Conservation (phyloP, 225 moss, liverwort and hornwort species). For the Neckera pumila region DNA sequence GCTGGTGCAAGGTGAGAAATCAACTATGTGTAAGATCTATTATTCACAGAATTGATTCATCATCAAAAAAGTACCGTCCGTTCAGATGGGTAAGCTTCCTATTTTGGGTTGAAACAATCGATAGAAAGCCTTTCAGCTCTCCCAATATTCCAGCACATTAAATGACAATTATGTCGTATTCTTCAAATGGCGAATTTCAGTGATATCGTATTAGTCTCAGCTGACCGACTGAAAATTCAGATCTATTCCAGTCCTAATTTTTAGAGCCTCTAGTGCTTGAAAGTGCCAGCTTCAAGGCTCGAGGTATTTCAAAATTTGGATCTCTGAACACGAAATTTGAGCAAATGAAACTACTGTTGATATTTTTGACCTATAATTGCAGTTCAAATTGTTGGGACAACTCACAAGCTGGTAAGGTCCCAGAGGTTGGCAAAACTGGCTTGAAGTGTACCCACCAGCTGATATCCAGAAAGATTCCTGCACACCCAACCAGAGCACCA, state of each 20-base stretch:
- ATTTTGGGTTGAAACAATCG: background rate
- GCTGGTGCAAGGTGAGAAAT: background rate
- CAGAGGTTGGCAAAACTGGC: background rate
- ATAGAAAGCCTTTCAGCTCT: background rate
- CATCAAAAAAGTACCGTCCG: background rate
- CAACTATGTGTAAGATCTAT: background rate
- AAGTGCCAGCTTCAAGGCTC: background rate
- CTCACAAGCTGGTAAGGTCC: background rate
- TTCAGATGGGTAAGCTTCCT: background rate
- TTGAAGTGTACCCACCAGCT: background rate
- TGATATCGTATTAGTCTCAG: background rate
- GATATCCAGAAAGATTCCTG: slow-evolving; percentile 1
- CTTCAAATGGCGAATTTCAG: background rate
- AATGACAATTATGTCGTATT: too few species aligned
- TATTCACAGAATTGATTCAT: background rate
- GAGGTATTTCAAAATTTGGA: background rate
- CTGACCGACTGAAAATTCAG: background rate
- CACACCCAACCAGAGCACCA: background rate
- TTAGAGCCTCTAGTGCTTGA: background rate
- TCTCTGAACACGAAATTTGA: too few species aligned
- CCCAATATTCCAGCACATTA: background rate
- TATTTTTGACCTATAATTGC: background rate
- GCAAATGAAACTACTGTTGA: background rate
- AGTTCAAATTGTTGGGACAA: background rate
- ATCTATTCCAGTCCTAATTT: background rate